Base-by-base conservation (phyloP, 805 yeast genomes). In the Zygosaccharomyces bailii region DNA sequence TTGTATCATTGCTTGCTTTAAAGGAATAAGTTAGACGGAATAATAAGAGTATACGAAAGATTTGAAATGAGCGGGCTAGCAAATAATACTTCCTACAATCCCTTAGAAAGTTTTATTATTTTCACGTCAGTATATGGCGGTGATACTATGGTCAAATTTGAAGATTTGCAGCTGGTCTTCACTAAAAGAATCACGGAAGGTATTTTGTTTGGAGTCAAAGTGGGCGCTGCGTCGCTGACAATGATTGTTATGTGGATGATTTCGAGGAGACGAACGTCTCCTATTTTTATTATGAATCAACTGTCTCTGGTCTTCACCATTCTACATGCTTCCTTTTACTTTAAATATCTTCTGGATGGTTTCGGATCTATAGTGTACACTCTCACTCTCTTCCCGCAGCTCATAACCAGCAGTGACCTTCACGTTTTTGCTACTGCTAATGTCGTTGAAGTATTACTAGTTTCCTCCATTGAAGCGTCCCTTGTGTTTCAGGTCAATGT, bases 201-300 rank as follows among this genome's bases (percentile, higher is more conserved):
- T 0, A 68, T 76, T 16, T 66, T 80, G 33, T 75, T 73, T 56
- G 85, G 86, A 9, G 71, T 75, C 2, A 71, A 84, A 49, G 65
- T 82, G 30, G 87, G 87, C 10, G 71, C 81, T 32, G 73, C 79
- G 2, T 63, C 67, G 5, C 47, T 76, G 2, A 71, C 80, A 4
- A 57, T 77, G 42, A 61, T 75, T 9, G 60, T 73, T 4, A 64
- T 81, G 34, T 70, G 74, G 54, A 60, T 81, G 46, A 64, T 75
- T 5, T 71, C 79, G 1, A 75, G 73, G 43, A 77, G 75, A 46
- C 78, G 73, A 53, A 73, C 64, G 17, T 78, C 90, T 0, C 86
- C 89, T 5, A 76, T 88, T 21, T 91, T 87, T 61, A 61, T 81
- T n/a, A 65, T 88, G 35, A 89, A 90, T 63, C 81, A 80, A 59